A percentile compares a stretch with the other conserved stretches of the same genome.
These are phyloP conservation scores for Phytophthora cajani DNA, from an alignment of 352 stramenopile species.

Conservation along the genomic window DNA sequence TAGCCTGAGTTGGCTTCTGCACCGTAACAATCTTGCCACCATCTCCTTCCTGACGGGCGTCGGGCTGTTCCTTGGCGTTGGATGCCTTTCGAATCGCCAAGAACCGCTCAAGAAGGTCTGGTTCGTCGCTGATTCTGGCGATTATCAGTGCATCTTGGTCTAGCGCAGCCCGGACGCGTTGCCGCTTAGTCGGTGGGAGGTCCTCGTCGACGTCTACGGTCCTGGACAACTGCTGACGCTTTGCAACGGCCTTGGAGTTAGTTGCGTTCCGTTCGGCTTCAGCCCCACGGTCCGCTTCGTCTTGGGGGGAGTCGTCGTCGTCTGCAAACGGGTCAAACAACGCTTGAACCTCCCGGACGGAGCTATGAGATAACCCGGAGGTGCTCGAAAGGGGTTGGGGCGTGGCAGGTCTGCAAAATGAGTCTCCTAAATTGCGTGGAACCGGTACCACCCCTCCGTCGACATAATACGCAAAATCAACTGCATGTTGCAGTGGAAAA, in stretches of 20 bases:
- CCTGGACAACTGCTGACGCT: too few relatives aligned
- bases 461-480: background rate
- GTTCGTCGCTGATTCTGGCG: slow-evolving; percentile 8
- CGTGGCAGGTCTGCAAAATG: background rate
- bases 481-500: too few relatives aligned
- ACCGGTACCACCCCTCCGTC: background rate
- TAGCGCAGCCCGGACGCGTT: background rate
- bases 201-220: too few relatives aligned
- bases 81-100: background rate
- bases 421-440: background rate
- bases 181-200: background rate
- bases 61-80: background rate
- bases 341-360: slow-evolving; percentile 1
- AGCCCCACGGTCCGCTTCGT: background rate
- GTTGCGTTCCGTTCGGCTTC: too few relatives aligned
- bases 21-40: too few relatives aligned
- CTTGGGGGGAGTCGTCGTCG: slow-evolving; percentile 3
- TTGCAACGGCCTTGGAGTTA: too few relatives aligned
- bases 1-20: too few relatives aligned
- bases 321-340: slow-evolving; percentile 11
- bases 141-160: slow-evolving; percentile 12
- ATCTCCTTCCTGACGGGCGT: too few relatives aligned
- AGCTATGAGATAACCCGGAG: background rate
- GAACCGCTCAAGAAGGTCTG: slow-evolving; percentile 8
- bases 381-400: background rate